phyloP scores from a whole-genome alignment of 2,329 filamentous ascomycete genomes.

The Herpotrichia juniperi region DNA sequence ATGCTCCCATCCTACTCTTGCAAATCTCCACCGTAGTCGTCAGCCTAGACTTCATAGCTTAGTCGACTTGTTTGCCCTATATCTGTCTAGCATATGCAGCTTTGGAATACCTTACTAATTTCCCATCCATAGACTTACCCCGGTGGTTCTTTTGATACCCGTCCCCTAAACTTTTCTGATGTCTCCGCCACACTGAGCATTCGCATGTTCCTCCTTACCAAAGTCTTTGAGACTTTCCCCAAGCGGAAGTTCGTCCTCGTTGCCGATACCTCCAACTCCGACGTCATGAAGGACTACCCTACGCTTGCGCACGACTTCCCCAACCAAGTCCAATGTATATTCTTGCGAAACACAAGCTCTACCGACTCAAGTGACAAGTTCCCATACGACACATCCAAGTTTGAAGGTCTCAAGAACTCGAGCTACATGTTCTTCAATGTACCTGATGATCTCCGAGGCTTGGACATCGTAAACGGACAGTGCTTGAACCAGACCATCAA shows the following conservation, averaged over 20 bases:
- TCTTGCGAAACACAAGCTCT: constrained; percentile 74
- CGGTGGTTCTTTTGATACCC: constrained; percentile 75
- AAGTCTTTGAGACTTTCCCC: constrained; percentile 77
- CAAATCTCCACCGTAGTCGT: no score
- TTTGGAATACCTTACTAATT: no score
- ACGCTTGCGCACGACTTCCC: constrained; percentile 70
- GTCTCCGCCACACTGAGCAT: constrained; percentile 73
- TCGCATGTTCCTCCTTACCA: constrained; percentile 71
- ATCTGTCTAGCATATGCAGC: no score
- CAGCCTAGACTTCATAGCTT: no score
- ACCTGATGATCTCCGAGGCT: constrained; percentile 68
- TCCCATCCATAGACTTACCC: no score
- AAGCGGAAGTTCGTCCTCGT: constrained; percentile 76
- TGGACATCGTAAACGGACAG: constrained; percentile 71
- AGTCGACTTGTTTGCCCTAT: no score
- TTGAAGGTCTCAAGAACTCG: constrained; percentile 68
- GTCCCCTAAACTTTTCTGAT: constrained; percentile 79
- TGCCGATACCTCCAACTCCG: constrained; percentile 77
- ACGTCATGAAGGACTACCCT: constrained; percentile 72
- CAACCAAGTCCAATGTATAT: constrained; percentile 76
- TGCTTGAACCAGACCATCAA: constrained; percentile 69
- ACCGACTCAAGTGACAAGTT: constrained; percentile 72
- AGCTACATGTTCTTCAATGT: constrained; percentile 82
- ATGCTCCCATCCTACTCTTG: no score
- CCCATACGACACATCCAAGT: constrained; percentile 76